Base-by-base conservation (phyloP, 306 rosid genomes). In the Quillaja saponaria region DNA sequence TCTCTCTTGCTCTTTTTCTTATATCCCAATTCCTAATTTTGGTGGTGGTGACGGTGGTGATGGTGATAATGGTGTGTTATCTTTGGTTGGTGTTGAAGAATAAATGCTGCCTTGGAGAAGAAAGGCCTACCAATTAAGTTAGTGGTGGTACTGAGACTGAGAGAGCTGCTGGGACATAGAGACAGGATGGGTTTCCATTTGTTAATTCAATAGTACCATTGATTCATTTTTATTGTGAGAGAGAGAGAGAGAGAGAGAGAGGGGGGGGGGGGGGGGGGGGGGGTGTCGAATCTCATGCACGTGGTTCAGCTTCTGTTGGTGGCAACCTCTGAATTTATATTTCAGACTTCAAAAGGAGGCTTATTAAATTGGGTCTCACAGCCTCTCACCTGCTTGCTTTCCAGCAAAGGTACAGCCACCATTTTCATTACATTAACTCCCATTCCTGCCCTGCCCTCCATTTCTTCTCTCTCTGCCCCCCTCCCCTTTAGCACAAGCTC, bases 251-350 rank as follows among this genome's bases (percentile, higher is more conserved):
- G 34, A 63, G 56, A 18, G 42, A 35, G 17, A 3, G 34, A 9
- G 9, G 18, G 54, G 6, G 66, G 31, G 57, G 55, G 58, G 35
- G 31, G 20, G 11, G 7, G 39, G 7, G 47, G 35, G 15, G n/a
- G 49, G 49, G 39, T 37, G 42, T 6, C 15, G 6, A 31, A 34
- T 35, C 57, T 60, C 88, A 72, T 85, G 90, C 96, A 88, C 96
- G 87, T 88, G 96, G 69, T 80, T 82, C 59, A 78, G 57, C 76
- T 79, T 76, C 82, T 31, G 56, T 76, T 79, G 91, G 79, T 83
- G 76, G 77, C 87, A 71, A 82, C 77, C 82, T 75, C 83, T 79
- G 34, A 76, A 73, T 79, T 64, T 62, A 78, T 66, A 46, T 62
- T 53, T 51, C 42, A 42, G 56, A 13, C 40, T 55, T 57, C 59